These are phyloP conservation scores for Elsinoe australis DNA, from an alignment of 2,329 filamentous ascomycete genomes.

Conservation along the genomic window DNA sequence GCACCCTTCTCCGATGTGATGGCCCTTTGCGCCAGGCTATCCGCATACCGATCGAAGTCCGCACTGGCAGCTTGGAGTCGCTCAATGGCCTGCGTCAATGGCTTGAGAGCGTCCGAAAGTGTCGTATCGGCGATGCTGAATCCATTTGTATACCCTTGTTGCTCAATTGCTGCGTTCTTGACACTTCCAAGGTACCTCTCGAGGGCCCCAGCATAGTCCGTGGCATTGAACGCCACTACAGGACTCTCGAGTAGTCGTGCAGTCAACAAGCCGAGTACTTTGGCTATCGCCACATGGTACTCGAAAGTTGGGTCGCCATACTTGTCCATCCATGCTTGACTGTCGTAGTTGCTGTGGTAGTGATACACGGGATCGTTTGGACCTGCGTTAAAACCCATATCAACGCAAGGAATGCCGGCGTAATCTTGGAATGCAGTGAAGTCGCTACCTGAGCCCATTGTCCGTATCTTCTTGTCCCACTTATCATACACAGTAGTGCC, in stretches of 20 bases:
- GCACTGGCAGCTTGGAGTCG: conserved; percentile 47
- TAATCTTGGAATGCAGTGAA: conserved; percentile 49
- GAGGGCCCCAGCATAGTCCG: conserved; percentile 39
- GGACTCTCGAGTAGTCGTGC: conserved; percentile 42
- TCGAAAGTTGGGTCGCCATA: conserved; percentile 60
- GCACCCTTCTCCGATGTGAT: conserved; percentile 4
- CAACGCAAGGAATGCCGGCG: conserved; percentile 43
- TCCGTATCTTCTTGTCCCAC: conserved; percentile 50
- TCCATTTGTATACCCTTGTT: conserved; percentile 39
- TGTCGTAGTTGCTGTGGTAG: conserved; percentile 81
- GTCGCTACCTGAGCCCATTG: conserved; percentile 47
- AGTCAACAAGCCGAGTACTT: conserved; percentile 40
- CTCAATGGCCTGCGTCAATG: conserved; percentile 42
- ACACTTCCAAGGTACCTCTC: conserved; percentile 37
- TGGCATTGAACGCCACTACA: conserved; percentile 41
- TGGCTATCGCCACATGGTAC: conserved; percentile 48
- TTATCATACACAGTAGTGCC: conserved; percentile 61
- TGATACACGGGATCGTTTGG: conserved; percentile 52
- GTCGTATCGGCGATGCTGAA: neutral
- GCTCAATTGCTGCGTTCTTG: conserved; percentile 26
- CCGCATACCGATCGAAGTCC: conserved; percentile 41
- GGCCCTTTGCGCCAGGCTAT: conserved; percentile 31
- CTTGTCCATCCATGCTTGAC: conserved; percentile 73
- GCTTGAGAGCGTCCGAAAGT: conserved; percentile 33
- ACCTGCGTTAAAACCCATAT: conserved; percentile 38